Evolutionary conservation across 2,329 filamentous ascomycete genomes (phyloP), one percentile per base, ranked within the genome.

Genomic region (Colletotrichum euphorbiae): DNA sequence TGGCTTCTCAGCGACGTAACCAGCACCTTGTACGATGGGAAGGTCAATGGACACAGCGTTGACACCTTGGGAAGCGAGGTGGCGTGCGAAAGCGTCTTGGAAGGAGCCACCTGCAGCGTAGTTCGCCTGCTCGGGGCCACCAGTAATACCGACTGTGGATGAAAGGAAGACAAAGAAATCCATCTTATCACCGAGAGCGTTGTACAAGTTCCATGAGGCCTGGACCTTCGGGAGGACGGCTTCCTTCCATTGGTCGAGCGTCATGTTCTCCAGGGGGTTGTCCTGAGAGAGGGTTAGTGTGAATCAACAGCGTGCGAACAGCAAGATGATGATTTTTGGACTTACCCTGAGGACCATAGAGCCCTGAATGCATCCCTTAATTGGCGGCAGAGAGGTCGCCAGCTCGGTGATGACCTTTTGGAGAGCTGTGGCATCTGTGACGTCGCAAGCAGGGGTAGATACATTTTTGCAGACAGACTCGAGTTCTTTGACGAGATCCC

Each of bases 1-100:
- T 0, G 77, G 76, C 64, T 83, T 82, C 65, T 84, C 81, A 1
- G 83, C 83, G 2, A 87, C 75, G 72, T 85, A 86, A 3, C 84
- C 84, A 1, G 83, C 80, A 67, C 82, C 83, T 0, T 78, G 79
- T 8, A 90, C 80, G 1, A 81, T 80, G 0, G 85, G 86, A 13
- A 90, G 76, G 71, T 89, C 82, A 2, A 90, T 77, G 0, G 81
- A 81, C 0, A 83, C 79, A 24, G 82, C 83, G 3, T 81, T 77
- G 2, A 84, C 74, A 2, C 83, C 82, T 1, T 73, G 73, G 6
- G 69, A 46, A 0, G 77, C 75, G 3, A 84, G 78, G 68, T 82
- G 76, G 21, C 78, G 77, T 4, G 79, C 80, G 21, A 85, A 75
- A 1, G 78, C 76, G 60, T 83, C 76, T 72, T 82, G 77, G 72